These are phyloP conservation scores for Exophiala mesophila DNA, from an alignment of 2,329 filamentous ascomycete species.

Conservation along the genomic window DNA sequence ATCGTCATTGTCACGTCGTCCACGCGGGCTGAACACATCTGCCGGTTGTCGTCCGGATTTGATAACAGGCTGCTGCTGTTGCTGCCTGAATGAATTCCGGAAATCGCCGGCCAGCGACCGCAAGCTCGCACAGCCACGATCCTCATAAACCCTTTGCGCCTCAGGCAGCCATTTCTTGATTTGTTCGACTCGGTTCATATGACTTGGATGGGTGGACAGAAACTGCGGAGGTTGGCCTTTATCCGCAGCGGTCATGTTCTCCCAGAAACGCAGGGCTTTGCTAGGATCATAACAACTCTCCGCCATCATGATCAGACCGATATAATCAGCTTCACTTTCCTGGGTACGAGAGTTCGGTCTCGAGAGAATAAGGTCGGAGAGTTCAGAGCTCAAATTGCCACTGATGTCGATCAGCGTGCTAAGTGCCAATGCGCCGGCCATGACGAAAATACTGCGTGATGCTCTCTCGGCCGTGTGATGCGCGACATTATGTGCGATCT, in stretches of 20 bases:
- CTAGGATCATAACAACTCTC: constrained; percentile 56
- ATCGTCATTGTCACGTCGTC: background rate
- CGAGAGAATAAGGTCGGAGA: constrained; percentile 48
- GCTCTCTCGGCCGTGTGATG: constrained; percentile 53
- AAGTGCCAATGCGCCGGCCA: constrained; percentile 31
- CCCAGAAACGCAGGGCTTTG: constrained; percentile 52
- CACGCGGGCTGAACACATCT: constrained; percentile 2
- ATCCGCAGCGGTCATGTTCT: constrained; percentile 47
- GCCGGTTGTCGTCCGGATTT: constrained; percentile 1
- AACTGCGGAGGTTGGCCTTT: constrained; percentile 48
- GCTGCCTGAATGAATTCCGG: constrained; percentile 9
- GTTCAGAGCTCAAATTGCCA: constrained; percentile 34
- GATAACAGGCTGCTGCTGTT: constrained; percentile 1
- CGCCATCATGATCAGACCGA: constrained; percentile 59
- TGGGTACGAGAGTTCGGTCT: constrained; percentile 54
- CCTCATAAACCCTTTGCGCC: constrained; percentile 36
- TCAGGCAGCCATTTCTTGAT: constrained; percentile 48
- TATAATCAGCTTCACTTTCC: constrained; percentile 59
- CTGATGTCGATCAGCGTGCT: constrained; percentile 38
- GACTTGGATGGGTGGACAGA: constrained; percentile 55
- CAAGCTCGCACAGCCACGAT: constrained; percentile 35
- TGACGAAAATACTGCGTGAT: constrained; percentile 36
- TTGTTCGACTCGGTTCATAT: constrained; percentile 51
- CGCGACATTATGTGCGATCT: constrained; percentile 60
- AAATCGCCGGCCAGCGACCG: constrained; percentile 18